phyloP scores from a whole-genome alignment of 441 rosid species.

The Populus hybrid region DNA sequence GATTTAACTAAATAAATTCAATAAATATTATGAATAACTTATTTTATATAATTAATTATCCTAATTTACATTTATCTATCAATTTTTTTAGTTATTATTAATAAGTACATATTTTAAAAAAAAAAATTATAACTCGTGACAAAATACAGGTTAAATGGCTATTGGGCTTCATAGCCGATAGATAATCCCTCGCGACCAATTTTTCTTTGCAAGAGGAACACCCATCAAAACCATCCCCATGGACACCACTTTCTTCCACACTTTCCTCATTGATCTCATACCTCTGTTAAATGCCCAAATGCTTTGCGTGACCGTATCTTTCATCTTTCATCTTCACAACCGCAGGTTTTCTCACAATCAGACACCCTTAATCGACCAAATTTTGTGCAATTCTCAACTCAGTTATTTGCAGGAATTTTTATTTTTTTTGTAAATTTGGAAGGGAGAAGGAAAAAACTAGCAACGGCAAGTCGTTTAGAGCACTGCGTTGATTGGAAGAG shows the following conservation, averaged over 20 bases:
- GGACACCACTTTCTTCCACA: conserved; percentile 32
- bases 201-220: conserved; percentile 50
- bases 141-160: conserved; percentile 19
- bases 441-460: conserved; percentile 38
- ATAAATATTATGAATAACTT: no score
- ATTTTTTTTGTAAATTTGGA: background rate
- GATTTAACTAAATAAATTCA: no score
- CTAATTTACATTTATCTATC: no score
- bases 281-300: conserved; percentile 71
- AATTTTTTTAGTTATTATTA: no score
- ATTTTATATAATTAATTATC: no score
- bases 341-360: conserved; percentile 74
- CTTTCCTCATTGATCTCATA: conserved; percentile 71
- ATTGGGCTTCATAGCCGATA: conserved; percentile 27
- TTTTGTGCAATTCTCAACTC: background rate
- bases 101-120: no score
- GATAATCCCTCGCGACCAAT: conserved; percentile 66
- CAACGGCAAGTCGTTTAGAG: conserved; percentile 70
- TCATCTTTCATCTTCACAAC: conserved; percentile 64
- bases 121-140: no score
- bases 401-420: background rate
- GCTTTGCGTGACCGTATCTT: conserved; percentile 62
- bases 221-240: conserved; percentile 33
- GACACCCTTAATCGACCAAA: conserved; percentile 29
- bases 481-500: conserved; percentile 47